phyloP scores from a whole-genome alignment of 192 early-diverging fungal genomes.

The Coemansia sp. region DNA sequence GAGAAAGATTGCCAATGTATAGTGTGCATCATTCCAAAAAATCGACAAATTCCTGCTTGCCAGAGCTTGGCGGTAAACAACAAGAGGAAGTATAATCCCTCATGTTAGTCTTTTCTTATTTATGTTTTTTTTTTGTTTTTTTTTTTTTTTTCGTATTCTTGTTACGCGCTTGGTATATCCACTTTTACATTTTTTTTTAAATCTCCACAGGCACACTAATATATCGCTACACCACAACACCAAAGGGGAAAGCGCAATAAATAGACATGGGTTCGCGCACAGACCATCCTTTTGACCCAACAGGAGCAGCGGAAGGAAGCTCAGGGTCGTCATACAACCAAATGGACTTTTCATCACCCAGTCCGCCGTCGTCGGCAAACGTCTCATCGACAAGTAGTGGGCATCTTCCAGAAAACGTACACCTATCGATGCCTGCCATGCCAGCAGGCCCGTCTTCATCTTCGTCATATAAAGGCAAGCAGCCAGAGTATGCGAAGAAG shows the following conservation, averaged over 20 bases:
- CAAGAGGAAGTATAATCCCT: no score
- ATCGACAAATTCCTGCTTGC: no score
- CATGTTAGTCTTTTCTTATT: no score
- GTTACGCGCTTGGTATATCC: neutral
- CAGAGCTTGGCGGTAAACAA: no score
- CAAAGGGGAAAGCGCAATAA: neutral
- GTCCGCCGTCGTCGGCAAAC: slow-evolving; percentile 46
- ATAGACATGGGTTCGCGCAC: slow-evolving; percentile 2
- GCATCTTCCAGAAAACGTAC: slow-evolving; percentile 41
- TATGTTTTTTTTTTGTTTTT: neutral
- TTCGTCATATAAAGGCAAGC: slow-evolving; percentile 5
- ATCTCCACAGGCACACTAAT: neutral
- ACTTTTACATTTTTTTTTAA: neutral
- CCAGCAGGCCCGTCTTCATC: neutral
- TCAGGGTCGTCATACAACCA: slow-evolving; percentile 43
- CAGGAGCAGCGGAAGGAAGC: slow-evolving; percentile 19
- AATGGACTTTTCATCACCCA: slow-evolving; percentile 43
- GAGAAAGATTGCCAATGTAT: no score
- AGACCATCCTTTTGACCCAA: neutral
- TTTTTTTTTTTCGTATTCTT: neutral
- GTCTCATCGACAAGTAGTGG: slow-evolving; percentile 39
- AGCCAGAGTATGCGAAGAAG: neutral
- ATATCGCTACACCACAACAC: no score
- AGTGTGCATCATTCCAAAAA: no score
- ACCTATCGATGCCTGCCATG: slow-evolving; percentile 47